Percentiles rank a stretch among this genome's conserved stretches.
phyloP scores from a whole-genome alignment of 495 filamentous ascomycete genomes.

The Antarctomyces pellizariae region DNA sequence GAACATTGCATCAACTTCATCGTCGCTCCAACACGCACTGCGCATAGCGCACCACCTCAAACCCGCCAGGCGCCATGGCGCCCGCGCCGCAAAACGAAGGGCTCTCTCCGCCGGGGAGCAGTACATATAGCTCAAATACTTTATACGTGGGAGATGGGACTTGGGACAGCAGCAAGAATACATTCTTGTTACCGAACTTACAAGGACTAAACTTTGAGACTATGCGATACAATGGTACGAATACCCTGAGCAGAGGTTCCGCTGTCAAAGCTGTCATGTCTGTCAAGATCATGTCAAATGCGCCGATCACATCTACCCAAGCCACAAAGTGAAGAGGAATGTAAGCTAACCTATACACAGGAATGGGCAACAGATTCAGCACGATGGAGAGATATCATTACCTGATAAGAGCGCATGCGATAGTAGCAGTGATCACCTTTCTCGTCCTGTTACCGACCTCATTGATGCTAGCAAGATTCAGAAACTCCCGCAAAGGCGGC shows the following conservation, averaged over 20 bases:
- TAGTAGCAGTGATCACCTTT: conserved; percentile 73
- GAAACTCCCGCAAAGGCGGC: conserved; percentile 30
- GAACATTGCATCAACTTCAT: too few relatives aligned
- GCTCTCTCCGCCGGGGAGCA: conserved; percentile 58
- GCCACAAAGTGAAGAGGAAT: neutral
- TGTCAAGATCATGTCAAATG: neutral
- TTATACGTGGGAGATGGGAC: conserved; percentile 79
- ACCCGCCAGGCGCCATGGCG: conserved; percentile 20
- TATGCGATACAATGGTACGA: conserved; percentile 83
- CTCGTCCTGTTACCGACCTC: conserved; percentile 61
- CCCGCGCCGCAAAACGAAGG: conserved; percentile 19
- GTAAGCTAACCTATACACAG: conserved; percentile 18
- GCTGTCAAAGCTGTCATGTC: neutral
- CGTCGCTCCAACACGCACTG: too few relatives aligned
- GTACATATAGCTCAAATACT: conserved; percentile 60
- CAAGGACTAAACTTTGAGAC: conserved; percentile 76
- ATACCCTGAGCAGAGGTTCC: neutral
- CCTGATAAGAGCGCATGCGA: conserved; percentile 62
- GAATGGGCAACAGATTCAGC: conserved; percentile 79
- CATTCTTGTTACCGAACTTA: conserved; percentile 71
- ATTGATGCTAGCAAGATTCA: conserved; percentile 54
- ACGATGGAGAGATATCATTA: conserved; percentile 50
- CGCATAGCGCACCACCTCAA: too few relatives aligned
- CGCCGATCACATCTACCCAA: neutral
- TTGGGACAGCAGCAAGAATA: conserved; percentile 66